Evolutionary conservation across 768 basidiomycete species (phyloP).

Genomic region (Trichaptum fuscoviolaceum): DNA sequence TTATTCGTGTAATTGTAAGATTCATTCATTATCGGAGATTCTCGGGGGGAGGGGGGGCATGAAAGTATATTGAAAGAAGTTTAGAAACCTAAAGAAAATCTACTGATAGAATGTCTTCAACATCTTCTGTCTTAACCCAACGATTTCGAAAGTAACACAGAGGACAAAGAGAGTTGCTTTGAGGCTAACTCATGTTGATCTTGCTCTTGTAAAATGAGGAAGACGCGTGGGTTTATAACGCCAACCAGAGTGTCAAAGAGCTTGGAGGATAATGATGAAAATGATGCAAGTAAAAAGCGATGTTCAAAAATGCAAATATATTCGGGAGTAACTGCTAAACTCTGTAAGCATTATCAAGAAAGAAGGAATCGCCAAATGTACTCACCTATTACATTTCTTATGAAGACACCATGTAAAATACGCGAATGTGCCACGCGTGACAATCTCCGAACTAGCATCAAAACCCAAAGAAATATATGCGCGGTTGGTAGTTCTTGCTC

Average conservation of each 20-base stretch:
- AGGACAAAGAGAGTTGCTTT: neutral
- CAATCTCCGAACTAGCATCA: no score
- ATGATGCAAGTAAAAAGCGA: neutral
- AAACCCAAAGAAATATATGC: no score
- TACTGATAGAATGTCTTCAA: neutral
- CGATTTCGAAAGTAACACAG: neutral
- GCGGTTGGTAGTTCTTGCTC: no score
- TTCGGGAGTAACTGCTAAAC: neutral
- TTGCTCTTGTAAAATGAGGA: conserved; percentile 98
- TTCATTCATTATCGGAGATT: no score
- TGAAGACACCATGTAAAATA: no score
- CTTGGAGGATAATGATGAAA: conserved; percentile 22
- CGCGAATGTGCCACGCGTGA: no score
- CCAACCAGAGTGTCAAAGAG: conserved; percentile 98
- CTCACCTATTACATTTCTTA: no score
- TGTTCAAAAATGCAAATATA: neutral
- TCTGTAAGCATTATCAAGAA: no score
- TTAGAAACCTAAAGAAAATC: no score
- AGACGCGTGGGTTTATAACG: conserved; percentile 65
- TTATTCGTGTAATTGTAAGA: no score
- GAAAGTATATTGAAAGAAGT: neutral
- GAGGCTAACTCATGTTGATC: conserved; percentile 24
- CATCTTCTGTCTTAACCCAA: neutral
- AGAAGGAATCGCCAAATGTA: no score
- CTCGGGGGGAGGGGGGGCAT: no score